These are phyloP conservation scores for Mortierella sp. DNA, from an alignment of 371 early-diverging fungal species.

Conservation along the genomic window DNA sequence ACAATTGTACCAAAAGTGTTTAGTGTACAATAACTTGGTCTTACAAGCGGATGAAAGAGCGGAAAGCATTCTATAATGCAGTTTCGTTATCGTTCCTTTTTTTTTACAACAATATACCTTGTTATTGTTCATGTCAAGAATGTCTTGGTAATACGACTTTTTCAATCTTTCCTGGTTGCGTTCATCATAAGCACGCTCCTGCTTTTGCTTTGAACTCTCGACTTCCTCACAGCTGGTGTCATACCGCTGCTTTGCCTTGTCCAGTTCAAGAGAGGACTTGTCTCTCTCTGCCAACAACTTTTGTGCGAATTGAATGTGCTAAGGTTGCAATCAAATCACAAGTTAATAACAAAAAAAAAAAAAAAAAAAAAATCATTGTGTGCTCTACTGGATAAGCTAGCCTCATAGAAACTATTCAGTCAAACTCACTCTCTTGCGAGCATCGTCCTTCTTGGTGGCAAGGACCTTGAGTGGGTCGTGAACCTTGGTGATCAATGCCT, in stretches of 20 bases:
- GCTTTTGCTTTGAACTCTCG: constrained; percentile 61
- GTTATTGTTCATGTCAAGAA: constrained; percentile 80
- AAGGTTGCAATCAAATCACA: not conserved
- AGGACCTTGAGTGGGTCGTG: constrained; percentile 69
- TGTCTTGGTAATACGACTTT: constrained; percentile 65
- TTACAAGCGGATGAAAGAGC: no score
- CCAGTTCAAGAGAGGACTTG: constrained; percentile 72
- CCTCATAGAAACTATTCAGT: not conserved
- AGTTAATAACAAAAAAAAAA: not conserved
- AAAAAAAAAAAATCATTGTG: not conserved
- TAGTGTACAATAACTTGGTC: not conserved
- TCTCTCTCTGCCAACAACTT: constrained; percentile 73
- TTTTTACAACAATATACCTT: constrained; percentile 64
- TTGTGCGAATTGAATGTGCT: constrained; percentile 78
- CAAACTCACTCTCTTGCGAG: constrained; percentile 75
- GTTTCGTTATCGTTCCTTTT: no score
- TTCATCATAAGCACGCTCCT: constrained; percentile 65
- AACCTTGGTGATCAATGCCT: constrained; percentile 61
- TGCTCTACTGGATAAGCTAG: not conserved
- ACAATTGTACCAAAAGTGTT: not conserved
- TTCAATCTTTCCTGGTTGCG: constrained; percentile 61
- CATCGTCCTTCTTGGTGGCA: constrained; percentile 72
- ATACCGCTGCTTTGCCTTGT: constrained; percentile 75
- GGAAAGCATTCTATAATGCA: no score
- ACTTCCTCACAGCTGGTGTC: constrained; percentile 77